Base-by-base conservation (phyloP, 345 rosid species). In the Bruguiera sexangula region DNA sequence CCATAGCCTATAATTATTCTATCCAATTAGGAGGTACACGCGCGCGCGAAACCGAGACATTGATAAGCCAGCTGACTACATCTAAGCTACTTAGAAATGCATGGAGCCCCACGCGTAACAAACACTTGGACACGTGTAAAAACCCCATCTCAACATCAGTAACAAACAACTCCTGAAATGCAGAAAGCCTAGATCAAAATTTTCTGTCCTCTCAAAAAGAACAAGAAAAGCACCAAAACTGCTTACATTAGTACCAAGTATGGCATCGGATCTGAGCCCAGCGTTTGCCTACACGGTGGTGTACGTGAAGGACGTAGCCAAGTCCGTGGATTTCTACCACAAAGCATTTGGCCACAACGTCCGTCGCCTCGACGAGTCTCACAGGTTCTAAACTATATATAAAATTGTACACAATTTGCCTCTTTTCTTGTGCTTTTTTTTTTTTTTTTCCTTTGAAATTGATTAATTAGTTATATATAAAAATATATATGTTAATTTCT, bases 261-360 rank as follows among this genome's bases (percentile, higher is more conserved):
- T 82, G 87, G 82, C 83, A 34, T 76, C 90, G 3, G 71, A 73
- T 76, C 71, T 65, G 20, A 32, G 24, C 39, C 96, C 96, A 19
- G 70, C 76, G 54, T 85, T 83, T 63, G 97, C 85, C 22, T 94
- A 88, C 78, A 76, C 85, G 21, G 82, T 88, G 50, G 69, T 87
- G 39, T 91, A 91, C 78, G 97, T 89, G 10, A 71, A 70, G 61
- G 95, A 89, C 70, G 95, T 91, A 0, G 95, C 86, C 54, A 82
- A 84, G 72, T 91, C 96, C 6, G 80, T 85, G 0, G 93, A 76
- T 48, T 89, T 94, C 79, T 94, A 88, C 75, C 72, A 88, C 31
- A 86, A 75, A 79, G 97, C 93, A 20, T 91, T 91, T 61, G 97
- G 93, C 48, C 75, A 80, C 67, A 65, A 73, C 31, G 93, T 90